Conservation (phyloP, 257 asterid species). For the Solanum lignicaule region DNA sequence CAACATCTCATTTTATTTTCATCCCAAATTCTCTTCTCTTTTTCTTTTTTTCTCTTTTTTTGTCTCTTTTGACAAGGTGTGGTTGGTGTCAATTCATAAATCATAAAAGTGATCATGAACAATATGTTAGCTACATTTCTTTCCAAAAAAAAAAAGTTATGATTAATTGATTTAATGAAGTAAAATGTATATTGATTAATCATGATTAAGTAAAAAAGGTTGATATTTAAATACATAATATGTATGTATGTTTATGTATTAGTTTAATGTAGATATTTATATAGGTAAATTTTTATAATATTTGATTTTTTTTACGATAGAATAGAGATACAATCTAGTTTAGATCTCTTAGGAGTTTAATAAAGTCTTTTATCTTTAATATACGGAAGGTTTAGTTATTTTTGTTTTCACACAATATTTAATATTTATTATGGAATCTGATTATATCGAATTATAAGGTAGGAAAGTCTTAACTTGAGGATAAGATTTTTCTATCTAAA, state of each 20-base stretch:
- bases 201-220: too few species aligned
- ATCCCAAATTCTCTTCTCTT: neutral
- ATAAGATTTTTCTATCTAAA: too few species aligned
- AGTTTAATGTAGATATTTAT: neutral
- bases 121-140: neutral
- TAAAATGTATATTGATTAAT: too few species aligned
- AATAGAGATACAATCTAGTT: neutral
- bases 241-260: neutral
- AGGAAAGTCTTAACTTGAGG: too few species aligned
- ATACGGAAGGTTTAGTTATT: neutral
- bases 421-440: too few species aligned
- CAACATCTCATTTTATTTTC: neutral
- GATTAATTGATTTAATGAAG: too few species aligned
- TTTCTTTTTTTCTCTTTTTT: neutral
- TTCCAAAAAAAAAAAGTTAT: neutral
- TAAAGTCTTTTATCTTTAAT: neutral
- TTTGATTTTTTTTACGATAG: neutral
- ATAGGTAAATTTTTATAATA: too few species aligned
- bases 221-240: neutral
- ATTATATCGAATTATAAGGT: too few species aligned
- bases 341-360: too few species aligned
- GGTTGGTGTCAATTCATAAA: slow-evolving; percentile 8
- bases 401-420: neutral
- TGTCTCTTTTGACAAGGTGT: neutral
- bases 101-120: neutral